Conservation (phyloP, 805 yeast genomes). For the Vanderwaltozyma tropicalis region DNA sequence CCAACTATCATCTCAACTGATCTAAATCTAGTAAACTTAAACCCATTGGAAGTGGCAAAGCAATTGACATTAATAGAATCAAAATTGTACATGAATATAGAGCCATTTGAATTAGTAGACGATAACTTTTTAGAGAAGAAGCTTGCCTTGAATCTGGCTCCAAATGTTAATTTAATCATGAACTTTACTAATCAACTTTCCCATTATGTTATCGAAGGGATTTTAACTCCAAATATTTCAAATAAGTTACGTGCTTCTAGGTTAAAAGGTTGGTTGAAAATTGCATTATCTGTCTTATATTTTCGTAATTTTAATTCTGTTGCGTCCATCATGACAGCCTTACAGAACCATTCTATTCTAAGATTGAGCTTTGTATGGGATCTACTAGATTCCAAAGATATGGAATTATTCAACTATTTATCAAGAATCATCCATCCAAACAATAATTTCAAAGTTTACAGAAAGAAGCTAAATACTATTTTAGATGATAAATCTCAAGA, state of each 20-base stretch:
- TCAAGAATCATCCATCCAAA: slow-evolving; percentile 64
- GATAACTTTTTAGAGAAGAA: slow-evolving; percentile 53
- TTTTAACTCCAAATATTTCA: slow-evolving; percentile 41
- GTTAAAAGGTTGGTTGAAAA: slow-evolving; percentile 61
- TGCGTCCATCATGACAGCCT: slow-evolving; percentile 67
- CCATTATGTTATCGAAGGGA: slow-evolving; percentile 61
- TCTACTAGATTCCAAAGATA: slow-evolving; percentile 47
- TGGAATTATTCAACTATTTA: slow-evolving; percentile 51
- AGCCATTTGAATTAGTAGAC: slow-evolving; percentile 55
- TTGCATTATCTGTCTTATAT: slow-evolving; percentile 62
- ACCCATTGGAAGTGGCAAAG: slow-evolving; percentile 66
- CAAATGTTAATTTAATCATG: slow-evolving; percentile 51
- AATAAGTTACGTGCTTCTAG: slow-evolving; percentile 43
- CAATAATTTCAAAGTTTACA: slow-evolving; percentile 59
- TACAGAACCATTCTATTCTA: slow-evolving; percentile 63
- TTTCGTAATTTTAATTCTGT: slow-evolving; percentile 68
- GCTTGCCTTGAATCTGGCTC: slow-evolving; percentile 47
- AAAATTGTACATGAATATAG: slow-evolving; percentile 49
- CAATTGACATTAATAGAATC: slow-evolving; percentile 68
- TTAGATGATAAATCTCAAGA: slow-evolving; percentile 30
- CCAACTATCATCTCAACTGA: slow-evolving; percentile 8
- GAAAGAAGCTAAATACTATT: slow-evolving; percentile 50
- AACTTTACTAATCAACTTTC: slow-evolving; percentile 63
- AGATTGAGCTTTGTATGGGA: slow-evolving; percentile 53
- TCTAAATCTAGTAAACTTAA: slow-evolving; percentile 33